Evolutionary conservation across 306 rosid genomes (phyloP), one percentile per base, ranked within the genome.

Genomic region (Begonia masoniana): DNA sequence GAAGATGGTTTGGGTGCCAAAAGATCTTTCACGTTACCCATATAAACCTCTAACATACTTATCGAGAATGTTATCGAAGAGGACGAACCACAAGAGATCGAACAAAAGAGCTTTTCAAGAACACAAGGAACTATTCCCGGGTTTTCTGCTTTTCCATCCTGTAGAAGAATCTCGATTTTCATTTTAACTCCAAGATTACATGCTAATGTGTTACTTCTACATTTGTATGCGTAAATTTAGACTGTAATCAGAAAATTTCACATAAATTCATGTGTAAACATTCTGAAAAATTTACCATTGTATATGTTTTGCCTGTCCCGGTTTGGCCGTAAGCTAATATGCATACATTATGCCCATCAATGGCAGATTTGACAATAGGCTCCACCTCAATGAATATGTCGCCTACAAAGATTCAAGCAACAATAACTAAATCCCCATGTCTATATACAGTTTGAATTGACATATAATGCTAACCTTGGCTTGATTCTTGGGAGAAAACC

Each of bases 21-120:
- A 15, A 89, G 69, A 72, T 89, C 97, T 72, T 82, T 74, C 16
- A 89, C 80, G 68, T 60, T 76, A 10, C 97, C 95, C 95, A 89
- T 80, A 79, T 89, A 89, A 69, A 89, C 94, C 71, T 89, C 97
- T 68, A 85, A 69, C 95, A 89, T 89, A 74, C 97, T 89, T 80
- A 85, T 80, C 24, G 95, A 74, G 73, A 85, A 82, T 10, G 89
- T 68, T 13, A 78, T 39, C 12, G 77, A 60, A 58, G 72, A 76
- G 10, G 78, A 71, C 54, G 53, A 58, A 21, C 78, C 85, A 49
- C 62, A 23, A 1, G 83, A 74, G 56, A 87, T 79, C 72, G 60
- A 89, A 51, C 52, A 62, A 72, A 89, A 89, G 58, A 89, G 81
- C 69, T 78, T 80, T 55, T 81, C 78, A 13, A 89, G 85, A 9